Conservation (phyloP, 331 rosid species). For the Telfairia occidentalis region DNA sequence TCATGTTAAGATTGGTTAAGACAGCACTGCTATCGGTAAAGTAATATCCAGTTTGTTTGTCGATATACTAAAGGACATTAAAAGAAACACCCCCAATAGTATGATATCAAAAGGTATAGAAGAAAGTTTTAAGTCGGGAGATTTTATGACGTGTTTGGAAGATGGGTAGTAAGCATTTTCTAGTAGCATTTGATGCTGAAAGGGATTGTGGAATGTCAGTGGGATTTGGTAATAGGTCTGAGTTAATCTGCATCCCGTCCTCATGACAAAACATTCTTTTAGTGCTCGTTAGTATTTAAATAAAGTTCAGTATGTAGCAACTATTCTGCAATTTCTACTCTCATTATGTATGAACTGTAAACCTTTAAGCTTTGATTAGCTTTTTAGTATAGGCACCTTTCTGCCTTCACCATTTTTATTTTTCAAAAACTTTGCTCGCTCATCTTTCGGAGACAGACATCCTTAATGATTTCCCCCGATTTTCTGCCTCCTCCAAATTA, state of each 20-base stretch:
- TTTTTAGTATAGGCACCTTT: not conserved
- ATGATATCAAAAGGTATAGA: not conserved
- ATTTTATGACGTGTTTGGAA: not conserved
- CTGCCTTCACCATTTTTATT: not conserved
- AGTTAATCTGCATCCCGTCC: not conserved
- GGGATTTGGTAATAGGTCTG: not conserved
- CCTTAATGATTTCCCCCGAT: not conserved
- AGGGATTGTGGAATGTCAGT: not conserved
- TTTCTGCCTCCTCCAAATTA: not conserved
- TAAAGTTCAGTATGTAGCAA: not conserved
- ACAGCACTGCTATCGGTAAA: not conserved
- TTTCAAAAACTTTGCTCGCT: not conserved
- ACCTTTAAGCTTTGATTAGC: not conserved
- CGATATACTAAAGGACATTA: not conserved
- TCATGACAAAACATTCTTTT: not conserved
- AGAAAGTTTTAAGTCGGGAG: not conserved
- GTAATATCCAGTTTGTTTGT: not conserved
- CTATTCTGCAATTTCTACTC: not conserved
- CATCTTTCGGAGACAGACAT: not conserved
- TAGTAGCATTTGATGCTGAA: not conserved
- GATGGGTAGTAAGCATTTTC: not conserved
- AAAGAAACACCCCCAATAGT: not conserved
- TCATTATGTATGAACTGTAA: not conserved
- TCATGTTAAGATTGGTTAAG: not conserved
- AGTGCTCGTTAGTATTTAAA: not conserved